Evolutionary conservation across 768 basidiomycete genomes (phyloP).

Genomic region (Boletus sensibilis): DNA sequence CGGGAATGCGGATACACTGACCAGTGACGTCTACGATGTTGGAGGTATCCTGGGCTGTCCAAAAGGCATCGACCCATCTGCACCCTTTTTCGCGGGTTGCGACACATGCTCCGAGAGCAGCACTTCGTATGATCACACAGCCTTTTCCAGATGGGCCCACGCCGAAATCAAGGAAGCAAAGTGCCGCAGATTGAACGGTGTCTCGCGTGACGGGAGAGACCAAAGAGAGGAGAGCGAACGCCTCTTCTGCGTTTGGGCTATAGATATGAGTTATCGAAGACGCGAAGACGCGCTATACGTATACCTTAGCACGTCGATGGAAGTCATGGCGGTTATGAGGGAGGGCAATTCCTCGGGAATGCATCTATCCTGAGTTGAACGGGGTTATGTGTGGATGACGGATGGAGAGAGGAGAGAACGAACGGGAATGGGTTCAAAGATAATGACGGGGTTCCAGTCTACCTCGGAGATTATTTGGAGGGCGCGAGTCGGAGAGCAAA

Average conservation of each 20-base stretch:
- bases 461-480: conserved; percentile 65
- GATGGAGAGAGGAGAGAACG: conserved; percentile 23
- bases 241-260: conserved; percentile 89
- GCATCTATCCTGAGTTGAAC: conserved; percentile 60
- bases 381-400: conserved; percentile 1
- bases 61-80: conserved; percentile 75
- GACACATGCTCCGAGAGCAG: conserved; percentile 68
- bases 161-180: conserved; percentile 57
- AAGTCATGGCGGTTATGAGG: conserved; percentile 55
- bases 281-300: not conserved
- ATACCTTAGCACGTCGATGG: conserved; percentile 70
- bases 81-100: conserved; percentile 41
- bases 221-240: conserved; percentile 62
- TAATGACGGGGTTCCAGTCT: conserved; percentile 62
- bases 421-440: conserved; percentile 89
- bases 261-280: conserved; percentile 4
- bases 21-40: conserved; percentile 83
- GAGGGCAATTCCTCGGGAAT: conserved; percentile 75
- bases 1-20: conserved; percentile 26
- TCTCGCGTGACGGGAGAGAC: conserved; percentile 41
- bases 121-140: conserved; percentile 73
- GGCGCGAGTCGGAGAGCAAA: conserved; percentile 80
- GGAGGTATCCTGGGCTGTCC: conserved; percentile 45
- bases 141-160: conserved; percentile 51
- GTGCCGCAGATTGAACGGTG: conserved; percentile 66